A percentile compares a stretch with the other conserved stretches of the same genome.
Evolutionary conservation across 495 filamentous ascomycete species (phyloP).

Genomic region (Neurospora sublineolata): DNA sequence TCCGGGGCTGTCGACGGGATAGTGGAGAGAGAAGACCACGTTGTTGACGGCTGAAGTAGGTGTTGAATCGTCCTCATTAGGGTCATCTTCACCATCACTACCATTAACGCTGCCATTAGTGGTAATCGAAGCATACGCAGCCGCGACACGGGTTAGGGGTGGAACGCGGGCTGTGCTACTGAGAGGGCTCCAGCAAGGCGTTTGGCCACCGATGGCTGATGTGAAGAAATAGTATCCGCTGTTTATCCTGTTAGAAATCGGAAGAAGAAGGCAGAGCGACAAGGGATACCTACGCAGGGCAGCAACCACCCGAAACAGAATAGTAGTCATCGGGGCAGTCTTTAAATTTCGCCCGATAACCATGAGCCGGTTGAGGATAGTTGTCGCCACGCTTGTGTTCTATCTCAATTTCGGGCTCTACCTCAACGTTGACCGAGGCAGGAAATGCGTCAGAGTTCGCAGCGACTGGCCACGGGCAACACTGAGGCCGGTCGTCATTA

Average conservation of each 20-base stretch:
- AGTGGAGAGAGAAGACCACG: conserved; percentile 19
- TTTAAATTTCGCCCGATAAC: background rate
- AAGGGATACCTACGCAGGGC: conserved; percentile 12
- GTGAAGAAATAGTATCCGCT: conserved; percentile 19
- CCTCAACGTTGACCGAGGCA: background rate
- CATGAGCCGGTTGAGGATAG: conserved; percentile 12
- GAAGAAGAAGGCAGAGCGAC: background rate
- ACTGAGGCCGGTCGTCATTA: conserved; percentile 13
- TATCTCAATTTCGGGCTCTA: background rate
- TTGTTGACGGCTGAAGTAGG: conserved; percentile 21
- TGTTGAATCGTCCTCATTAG: conserved; percentile 1
- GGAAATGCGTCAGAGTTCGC: background rate
- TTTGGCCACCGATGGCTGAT: conserved; percentile 11
- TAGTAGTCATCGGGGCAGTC: conserved; percentile 20
- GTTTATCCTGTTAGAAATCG: background rate
- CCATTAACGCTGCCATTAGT: background rate
- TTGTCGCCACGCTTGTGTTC: conserved; percentile 2
- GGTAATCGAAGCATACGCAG: background rate
- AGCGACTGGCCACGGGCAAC: conserved; percentile 17
- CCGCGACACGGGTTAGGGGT: conserved; percentile 3
- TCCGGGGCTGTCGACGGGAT: conserved; percentile 5
- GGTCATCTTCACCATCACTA: background rate
- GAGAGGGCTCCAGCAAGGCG: conserved; percentile 17
- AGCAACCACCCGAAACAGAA: conserved; percentile 18
- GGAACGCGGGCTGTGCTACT: conserved; percentile 1